Evolutionary conservation across 371 early-diverging fungal genomes (phyloP).

Genomic region (Zychaea mexicana): DNA sequence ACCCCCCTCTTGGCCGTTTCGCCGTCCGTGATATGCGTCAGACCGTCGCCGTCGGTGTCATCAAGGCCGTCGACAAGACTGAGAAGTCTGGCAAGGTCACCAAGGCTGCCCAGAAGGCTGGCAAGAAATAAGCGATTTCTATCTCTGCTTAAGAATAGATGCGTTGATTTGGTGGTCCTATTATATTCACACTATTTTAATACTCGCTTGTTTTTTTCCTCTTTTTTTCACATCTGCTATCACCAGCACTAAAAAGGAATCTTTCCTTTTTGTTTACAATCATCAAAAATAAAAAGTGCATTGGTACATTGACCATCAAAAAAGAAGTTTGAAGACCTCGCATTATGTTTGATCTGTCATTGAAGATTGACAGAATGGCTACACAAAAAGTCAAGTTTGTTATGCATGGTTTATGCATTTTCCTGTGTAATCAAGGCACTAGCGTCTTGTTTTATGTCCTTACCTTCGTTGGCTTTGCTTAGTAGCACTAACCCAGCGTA

Average conservation of each 20-base stretch:
- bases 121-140: constrained; percentile 67
- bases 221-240: neutral
- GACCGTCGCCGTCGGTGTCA: constrained; percentile 94
- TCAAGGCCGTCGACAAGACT: constrained; percentile 91
- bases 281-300: neutral
- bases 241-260: neutral
- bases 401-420: no score
- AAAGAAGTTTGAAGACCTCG: no score
- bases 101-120: constrained; percentile 68
- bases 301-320: neutral
- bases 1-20: constrained; percentile 96
- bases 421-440: no score
- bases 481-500: no score
- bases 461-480: no score
- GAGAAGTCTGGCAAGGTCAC: constrained; percentile 67
- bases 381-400: no score
- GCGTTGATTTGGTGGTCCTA: neutral
- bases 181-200: neutral
- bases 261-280: neutral
- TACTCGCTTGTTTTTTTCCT: neutral
- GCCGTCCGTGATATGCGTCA: constrained; percentile 98
- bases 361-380: no score
- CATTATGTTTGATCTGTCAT: no score
- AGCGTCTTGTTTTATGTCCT: no score
- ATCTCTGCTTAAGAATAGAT: neutral